phyloP scores from a whole-genome alignment of 1,284 basidiomycete genomes.

The Hymenochaete sp. region DNA sequence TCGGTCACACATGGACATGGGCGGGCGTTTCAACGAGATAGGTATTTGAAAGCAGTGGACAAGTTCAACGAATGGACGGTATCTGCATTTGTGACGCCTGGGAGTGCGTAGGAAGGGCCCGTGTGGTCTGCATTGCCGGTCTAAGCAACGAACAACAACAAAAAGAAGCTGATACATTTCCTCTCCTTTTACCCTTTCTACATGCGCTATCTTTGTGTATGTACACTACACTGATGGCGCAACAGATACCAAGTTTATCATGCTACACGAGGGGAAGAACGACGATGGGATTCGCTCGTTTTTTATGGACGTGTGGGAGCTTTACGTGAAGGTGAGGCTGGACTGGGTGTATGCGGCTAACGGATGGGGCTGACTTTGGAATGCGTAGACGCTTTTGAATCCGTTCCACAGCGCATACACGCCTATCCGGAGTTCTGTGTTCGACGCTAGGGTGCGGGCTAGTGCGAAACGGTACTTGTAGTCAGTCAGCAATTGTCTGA shows the following conservation, averaged over 20 bases:
- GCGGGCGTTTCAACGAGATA: slow-evolving; percentile 34
- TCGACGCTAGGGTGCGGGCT: slow-evolving; percentile 77
- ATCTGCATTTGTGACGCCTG: slow-evolving; percentile 87
- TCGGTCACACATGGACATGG: background rate
- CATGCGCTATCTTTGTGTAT: slow-evolving; percentile 16
- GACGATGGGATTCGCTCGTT: slow-evolving; percentile 90
- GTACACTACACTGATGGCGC: slow-evolving; percentile 11
- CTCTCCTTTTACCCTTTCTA: too few relatives aligned
- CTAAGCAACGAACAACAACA: slow-evolving; percentile 3
- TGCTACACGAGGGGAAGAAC: slow-evolving; percentile 90
- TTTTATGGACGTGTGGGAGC: slow-evolving; percentile 90
- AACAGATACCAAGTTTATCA: slow-evolving; percentile 82
- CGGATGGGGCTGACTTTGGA: slow-evolving; percentile 1
- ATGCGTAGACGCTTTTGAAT: slow-evolving; percentile 70
- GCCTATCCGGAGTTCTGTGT: slow-evolving; percentile 66
- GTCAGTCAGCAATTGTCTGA: too few relatives aligned
- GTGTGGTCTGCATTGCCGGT: too few relatives aligned
- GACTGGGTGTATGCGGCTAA: slow-evolving; percentile 11
- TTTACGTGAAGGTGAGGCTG: slow-evolving; percentile 78
- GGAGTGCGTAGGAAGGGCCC: slow-evolving; percentile 78
- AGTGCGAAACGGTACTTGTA: slow-evolving; percentile 68
- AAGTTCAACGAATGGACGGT: slow-evolving; percentile 97
- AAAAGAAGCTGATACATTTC: slow-evolving; percentile 19
- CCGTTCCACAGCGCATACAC: slow-evolving; percentile 90
- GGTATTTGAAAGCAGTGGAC: slow-evolving; percentile 90